A percentile compares a stretch with the other conserved stretches of the same genome.
Evolutionary conservation across 208 protist genomes (phyloP).

Genomic region (Wallacemonas sp.): DNA sequence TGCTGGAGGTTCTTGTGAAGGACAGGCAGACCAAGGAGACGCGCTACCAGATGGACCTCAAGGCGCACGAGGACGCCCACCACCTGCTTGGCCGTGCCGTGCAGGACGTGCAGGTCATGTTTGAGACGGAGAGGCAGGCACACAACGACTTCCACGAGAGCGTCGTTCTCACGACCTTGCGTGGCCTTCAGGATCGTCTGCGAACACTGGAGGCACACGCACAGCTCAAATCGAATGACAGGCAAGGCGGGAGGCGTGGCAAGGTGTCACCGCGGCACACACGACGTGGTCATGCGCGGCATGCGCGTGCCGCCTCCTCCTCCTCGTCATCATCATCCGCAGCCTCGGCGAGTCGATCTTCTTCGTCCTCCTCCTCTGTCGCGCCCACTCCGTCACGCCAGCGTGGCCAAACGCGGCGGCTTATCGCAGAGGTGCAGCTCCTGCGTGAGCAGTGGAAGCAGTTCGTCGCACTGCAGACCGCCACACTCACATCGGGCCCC

Average conservation of each 20-base stretch:
- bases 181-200: conserved; percentile 22
- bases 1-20: conserved; percentile 41
- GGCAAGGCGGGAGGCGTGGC: background rate
- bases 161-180: conserved; percentile 14
- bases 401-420: background rate
- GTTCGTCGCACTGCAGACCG: conserved; percentile 19
- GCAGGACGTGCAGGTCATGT: conserved; percentile 2
- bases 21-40: conserved; percentile 72
- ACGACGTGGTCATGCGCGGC: no score
- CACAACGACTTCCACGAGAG: conserved; percentile 12
- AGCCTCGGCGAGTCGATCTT: background rate
- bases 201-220: conserved; percentile 16
- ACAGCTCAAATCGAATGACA: background rate
- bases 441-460: conserved; percentile 53
- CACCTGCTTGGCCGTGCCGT: conserved; percentile 13
- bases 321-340: background rate
- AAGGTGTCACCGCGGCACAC: no score
- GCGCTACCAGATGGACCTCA: conserved; percentile 57
- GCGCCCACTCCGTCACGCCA: background rate
- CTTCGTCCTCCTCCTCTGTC: conserved; percentile 1
- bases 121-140: conserved; percentile 2
- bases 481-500: no score
- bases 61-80: conserved; percentile 9
- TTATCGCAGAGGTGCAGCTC: conserved; percentile 39
- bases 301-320: background rate